Evolutionary conservation across 2,329 filamentous ascomycete species (phyloP), one percentile per base, ranked within the genome.

Genomic region (Colletotrichum shisoi): DNA sequence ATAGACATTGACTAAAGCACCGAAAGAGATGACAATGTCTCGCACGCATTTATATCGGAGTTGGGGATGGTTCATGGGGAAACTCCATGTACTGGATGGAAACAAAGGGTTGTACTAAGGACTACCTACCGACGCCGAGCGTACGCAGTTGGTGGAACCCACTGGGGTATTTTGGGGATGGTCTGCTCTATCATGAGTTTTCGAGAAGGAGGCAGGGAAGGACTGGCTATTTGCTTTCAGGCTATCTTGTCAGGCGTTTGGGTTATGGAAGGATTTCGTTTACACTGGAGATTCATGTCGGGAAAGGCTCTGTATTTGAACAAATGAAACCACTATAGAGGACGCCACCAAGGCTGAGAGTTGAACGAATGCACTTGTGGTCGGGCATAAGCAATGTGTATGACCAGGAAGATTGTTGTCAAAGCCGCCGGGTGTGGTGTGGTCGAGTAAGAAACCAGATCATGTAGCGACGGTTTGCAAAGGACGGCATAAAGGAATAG

Each of bases 1-100:
- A 58, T 58, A 58, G 56, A 58, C 42, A 21, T 48, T 48, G 19
- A 19, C 13, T 24, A 48, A 37, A 37, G 27, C 42, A 48, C n/a
- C 34, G 19, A 21, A 48, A 37, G 56, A 48, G 56, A 46, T 13
- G 24, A 24, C n/a, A 2, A 39, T 48, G 42, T 48, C 42, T 21
- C 42, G 31, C 27, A 24, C 40, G 56, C 56, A 48, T 39, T 48
- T 58, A 24, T 12, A 70, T 67, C 19, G 71, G 70, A 59, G 67
- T 71, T 40, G 66, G 69, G 13, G 63, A 71, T 42, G 63, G 19
- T 24, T 52, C 45, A 53, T 65, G 27, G 27, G 21, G 56, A 8
- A 48, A 13, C n/a, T 21, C 46, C 31, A 46, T 58, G 27, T 48
- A 48, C 37, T 15, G 42, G 12, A 27, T 59, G 21, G 27, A 9